These are phyloP conservation scores for Vicia faba DNA, from an alignment of 306 rosid genomes.

Conservation along the genomic window DNA sequence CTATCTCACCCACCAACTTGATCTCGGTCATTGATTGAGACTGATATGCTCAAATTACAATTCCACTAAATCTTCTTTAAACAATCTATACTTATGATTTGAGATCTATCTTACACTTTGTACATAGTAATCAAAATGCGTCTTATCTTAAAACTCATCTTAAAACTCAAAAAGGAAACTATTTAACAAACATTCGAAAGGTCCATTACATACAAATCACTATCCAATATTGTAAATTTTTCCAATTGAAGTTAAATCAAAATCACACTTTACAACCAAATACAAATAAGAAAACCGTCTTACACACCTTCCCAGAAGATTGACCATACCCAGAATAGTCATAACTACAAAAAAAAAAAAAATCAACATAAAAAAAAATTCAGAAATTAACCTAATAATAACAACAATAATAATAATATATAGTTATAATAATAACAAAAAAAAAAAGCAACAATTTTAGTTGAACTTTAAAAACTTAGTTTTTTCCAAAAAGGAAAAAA, in stretches of 20 bases:
- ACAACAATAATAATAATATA: not conserved
- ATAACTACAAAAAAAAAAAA: conserved; percentile 52
- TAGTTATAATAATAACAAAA: not conserved
- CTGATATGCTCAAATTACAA: not conserved
- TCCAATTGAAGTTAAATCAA: not conserved
- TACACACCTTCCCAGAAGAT: conserved; percentile 84
- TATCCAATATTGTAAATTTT: not conserved
- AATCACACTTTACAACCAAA: not conserved
- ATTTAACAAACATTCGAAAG: not conserved
- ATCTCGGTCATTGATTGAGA: not conserved
- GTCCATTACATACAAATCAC: not conserved
- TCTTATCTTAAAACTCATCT: not conserved
- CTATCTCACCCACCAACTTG: not conserved
- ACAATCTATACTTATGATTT: not conserved
- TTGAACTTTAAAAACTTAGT: not conserved
- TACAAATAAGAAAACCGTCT: not conserved
- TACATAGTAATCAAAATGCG: not conserved
- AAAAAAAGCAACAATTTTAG: not conserved
- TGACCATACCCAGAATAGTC: conserved; percentile 93
- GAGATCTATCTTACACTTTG: not conserved
- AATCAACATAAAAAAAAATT: not conserved
- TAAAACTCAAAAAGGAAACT: not conserved
- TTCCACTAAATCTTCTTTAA: not conserved
- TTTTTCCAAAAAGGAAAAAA: not conserved
- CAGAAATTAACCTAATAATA: conserved; percentile 1